Conservation (phyloP, 768 basidiomycete species). For the Kwoniella botswanensis region DNA sequence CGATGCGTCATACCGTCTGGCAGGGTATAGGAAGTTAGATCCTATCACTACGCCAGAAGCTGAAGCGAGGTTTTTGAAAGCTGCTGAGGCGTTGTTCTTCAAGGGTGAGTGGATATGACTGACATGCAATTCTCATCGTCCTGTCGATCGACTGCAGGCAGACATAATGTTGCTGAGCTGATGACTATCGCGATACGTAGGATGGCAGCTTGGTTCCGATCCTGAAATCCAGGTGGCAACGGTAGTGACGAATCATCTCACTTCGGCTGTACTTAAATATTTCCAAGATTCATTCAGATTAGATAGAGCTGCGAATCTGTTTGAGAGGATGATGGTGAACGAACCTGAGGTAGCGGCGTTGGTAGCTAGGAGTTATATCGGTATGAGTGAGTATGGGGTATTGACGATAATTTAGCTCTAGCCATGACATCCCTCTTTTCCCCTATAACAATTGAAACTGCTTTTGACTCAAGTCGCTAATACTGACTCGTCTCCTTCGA, state of each 20-base stretch:
- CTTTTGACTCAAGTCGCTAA: too few relatives aligned
- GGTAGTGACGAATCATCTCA: constrained; percentile 92
- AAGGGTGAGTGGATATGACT: constrained; percentile 66
- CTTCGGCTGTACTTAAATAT: constrained; percentile 93
- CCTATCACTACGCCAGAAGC: constrained; percentile 88
- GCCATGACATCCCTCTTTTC: too few relatives aligned
- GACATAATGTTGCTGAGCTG: background rate
- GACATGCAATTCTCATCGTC: too few relatives aligned
- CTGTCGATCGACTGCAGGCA: too few relatives aligned
- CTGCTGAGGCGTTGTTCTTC: constrained; percentile 83
- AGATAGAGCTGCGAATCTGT: constrained; percentile 86
- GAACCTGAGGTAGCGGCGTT: constrained; percentile 90
- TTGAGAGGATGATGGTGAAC: constrained; percentile 82
- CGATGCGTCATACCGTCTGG: constrained; percentile 85
- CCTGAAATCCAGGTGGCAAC: constrained; percentile 99
- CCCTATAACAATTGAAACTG: too few relatives aligned
- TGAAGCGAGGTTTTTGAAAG: constrained; percentile 86
- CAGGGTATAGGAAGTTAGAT: constrained; percentile 93
- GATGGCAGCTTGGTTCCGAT: constrained; percentile 98
- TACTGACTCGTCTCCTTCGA: background rate
- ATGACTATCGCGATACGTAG: constrained; percentile 59
- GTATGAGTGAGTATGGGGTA: constrained; percentile 78
- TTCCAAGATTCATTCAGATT: constrained; percentile 89
- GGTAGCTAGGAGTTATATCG: constrained; percentile 86
- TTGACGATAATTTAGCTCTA: background rate